phyloP scores from a whole-genome alignment of 73 alveolate genomes.

The Symbiodinium natans region DNA sequence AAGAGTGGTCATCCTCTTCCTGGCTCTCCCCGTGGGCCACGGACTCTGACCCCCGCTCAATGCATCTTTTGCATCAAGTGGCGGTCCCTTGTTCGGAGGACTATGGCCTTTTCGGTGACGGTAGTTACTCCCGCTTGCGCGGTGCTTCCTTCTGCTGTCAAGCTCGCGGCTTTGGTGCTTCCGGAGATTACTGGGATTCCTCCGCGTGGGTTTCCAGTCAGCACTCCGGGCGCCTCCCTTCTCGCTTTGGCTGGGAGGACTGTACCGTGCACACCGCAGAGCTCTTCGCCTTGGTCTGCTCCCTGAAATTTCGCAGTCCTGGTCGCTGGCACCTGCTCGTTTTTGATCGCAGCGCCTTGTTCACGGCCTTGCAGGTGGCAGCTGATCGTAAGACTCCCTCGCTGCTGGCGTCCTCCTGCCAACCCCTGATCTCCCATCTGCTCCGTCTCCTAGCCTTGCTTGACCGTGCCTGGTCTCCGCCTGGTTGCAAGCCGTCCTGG shows the following conservation, averaged over 20 bases:
- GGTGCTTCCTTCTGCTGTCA: not conserved
- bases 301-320: not conserved
- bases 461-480: not conserved
- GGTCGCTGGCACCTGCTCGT: not conserved
- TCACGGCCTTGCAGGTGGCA: not conserved
- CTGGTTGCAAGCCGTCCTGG: not conserved
- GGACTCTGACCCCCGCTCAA: not conserved
- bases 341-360: not conserved
- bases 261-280: not conserved
- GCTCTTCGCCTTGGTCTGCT: not conserved
- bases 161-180: not conserved
- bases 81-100: not conserved
- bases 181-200: not conserved
- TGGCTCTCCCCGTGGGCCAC: not conserved
- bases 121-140: not conserved
- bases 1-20: not conserved
- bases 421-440: not conserved
- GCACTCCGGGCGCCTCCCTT: not conserved
- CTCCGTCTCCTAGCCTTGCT: not conserved
- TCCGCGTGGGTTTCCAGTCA: not conserved
- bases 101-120: not conserved
- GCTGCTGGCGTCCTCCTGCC: not conserved
- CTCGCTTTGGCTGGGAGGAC: not conserved
- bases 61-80: not conserved
- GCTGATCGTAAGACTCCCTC: not conserved